phyloP scores from a whole-genome alignment of 805 yeast species.

The Teunomyces aglyptinius region DNA sequence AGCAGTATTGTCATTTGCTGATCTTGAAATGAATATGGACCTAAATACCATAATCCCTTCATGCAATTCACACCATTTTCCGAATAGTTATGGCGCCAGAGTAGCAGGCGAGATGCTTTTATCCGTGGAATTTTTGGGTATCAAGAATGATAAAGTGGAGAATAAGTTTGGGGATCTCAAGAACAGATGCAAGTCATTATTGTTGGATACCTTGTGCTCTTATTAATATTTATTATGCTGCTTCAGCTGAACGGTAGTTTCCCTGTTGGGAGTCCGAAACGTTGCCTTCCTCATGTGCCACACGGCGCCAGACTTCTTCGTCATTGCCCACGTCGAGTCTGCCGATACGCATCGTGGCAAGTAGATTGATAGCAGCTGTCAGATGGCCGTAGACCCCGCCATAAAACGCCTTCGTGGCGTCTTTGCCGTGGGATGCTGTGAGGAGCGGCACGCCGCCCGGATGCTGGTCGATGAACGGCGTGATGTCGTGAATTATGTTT shows the following conservation, averaged over 20 bases:
- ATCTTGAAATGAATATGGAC: no score
- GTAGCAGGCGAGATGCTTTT: no score
- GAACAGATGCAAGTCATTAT: no score
- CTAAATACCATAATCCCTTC: no score
- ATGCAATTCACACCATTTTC: no score
- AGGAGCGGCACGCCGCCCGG: constrained; percentile 90
- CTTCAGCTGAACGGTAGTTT: constrained; percentile 33
- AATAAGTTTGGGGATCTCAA: no score
- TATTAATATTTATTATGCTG: constrained; percentile 23
- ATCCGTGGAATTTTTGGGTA: no score
- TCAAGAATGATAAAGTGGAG: no score
- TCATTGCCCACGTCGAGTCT: constrained; percentile 79
- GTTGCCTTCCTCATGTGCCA: constrained; percentile 62
- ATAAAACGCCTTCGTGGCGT: constrained; percentile 89
- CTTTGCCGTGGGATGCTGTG: constrained; percentile 81
- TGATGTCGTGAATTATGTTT: constrained; percentile 90
- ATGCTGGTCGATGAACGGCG: constrained; percentile 87
- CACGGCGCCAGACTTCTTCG: constrained; percentile 79
- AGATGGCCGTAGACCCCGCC: constrained; percentile 95
- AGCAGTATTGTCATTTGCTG: no score
- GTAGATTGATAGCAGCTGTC: constrained; percentile 85
- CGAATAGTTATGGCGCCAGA: no score
- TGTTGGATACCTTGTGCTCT: no score
- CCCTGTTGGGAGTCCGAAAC: constrained; percentile 16
- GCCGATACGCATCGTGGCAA: constrained; percentile 93